Evolutionary conservation across 805 yeast genomes (phyloP), one percentile per base, ranked within the genome.

Genomic region (Wickerhamomyces sydowiorum): DNA sequence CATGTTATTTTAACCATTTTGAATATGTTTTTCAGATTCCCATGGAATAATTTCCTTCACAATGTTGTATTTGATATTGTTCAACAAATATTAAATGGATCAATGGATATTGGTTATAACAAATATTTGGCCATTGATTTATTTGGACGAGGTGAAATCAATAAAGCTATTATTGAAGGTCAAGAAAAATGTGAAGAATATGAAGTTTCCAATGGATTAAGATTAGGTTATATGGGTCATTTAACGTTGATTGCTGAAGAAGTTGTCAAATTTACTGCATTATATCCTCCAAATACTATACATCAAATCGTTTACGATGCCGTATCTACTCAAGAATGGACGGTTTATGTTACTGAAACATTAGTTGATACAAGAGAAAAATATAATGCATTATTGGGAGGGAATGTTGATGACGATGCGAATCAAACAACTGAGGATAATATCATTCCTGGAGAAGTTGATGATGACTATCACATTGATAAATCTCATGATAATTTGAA

Each of bases 201-300:
- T 54, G 86, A 86, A 59, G 75, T 72, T 48, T 66, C 66, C 43
- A 69, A 71, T 14, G 78, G 79, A 5, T 75, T 86, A 32, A 73
- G 95, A 42, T 76, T 90, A 31, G 99, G 99, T 0, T 93, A 88
- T 59, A 89, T 90, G 88, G 99, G 99, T n/a, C 99, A 93, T 60
- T 66, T 93, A 49, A 88, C 95, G 7, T 68, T 93, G 39, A 87
- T 93, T 43, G 89, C 96, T 39, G 99, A 93, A 60, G 99, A 93
- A 60, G 89, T 93, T 36, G 96, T 89, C 38, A 93, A 93, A 60
- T 93, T 93, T 61, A 66, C 72, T 6, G 59, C 60, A 2, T 32
- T 54, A 4, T 54, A 54, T 20, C 54, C 59, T 21, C 59, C 59
- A 36, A 47, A 41, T 12, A 33, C 55, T 1, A 49, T 57, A 30